These are phyloP conservation scores for Cydonia oblonga DNA, from an alignment of 331 rosid species.

Conservation along the genomic window DNA sequence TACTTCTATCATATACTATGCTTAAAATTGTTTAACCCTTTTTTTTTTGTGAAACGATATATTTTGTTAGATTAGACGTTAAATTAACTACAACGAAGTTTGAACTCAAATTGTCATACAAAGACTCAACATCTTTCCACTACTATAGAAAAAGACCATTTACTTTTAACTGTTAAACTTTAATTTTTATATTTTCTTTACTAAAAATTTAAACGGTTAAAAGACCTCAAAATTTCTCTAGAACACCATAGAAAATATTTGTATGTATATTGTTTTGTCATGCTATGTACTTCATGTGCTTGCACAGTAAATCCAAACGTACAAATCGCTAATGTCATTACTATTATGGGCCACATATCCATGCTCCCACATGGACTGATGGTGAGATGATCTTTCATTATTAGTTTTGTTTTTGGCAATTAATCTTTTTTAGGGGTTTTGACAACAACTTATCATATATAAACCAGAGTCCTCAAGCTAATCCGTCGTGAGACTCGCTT, in stretches of 20 bases:
- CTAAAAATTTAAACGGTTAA: no score
- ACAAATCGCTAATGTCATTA: background rate
- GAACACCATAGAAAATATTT: no score
- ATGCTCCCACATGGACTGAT: background rate
- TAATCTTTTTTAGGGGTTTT: background rate
- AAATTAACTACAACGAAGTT: fast-evolving
- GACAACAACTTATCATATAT: background rate
- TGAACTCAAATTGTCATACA: fast-evolving
- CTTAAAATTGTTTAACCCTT: no score
- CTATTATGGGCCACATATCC: constrained; percentile 1
- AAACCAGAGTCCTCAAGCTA: background rate
- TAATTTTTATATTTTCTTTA: no score
- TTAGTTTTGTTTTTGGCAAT: no score
- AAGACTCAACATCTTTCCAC: fast-evolving
- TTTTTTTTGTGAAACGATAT: no score
- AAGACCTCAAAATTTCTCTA: no score
- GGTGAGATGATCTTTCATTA: background rate
- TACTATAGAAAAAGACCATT: no score
- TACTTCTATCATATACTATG: no score
- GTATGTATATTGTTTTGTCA: background rate
- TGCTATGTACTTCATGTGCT: background rate
- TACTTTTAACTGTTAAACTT: no score
- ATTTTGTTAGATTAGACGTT: no score
- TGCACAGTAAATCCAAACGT: background rate
- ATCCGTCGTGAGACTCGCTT: no score